Evolutionary conservation across 1,284 basidiomycete species (phyloP).

Genomic region (Omphalotus olearius): DNA sequence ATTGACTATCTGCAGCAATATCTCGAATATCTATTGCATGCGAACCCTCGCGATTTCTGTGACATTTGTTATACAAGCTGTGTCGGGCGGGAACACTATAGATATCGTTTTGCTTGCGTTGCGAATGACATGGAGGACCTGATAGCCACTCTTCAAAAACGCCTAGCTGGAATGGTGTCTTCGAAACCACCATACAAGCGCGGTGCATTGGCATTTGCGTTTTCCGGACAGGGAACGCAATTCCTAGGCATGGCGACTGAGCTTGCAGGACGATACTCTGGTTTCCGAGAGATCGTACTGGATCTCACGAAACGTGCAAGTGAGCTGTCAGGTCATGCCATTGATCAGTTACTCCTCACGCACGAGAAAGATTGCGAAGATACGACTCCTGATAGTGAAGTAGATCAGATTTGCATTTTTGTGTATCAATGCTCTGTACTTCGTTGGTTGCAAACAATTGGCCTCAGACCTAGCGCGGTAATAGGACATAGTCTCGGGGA

Average conservation of each 20-base stretch:
- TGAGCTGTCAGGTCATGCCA: constrained; percentile 22
- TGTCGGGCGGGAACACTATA: constrained; percentile 31
- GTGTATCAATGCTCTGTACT: constrained; percentile 31
- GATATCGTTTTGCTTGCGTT: constrained; percentile 29
- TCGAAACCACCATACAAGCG: constrained; percentile 10
- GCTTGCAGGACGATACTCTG: constrained; percentile 25
- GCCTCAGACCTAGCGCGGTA: constrained; percentile 26
- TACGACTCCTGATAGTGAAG: constrained; percentile 20
- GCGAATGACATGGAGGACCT: constrained; percentile 28
- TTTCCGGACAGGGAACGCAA: constrained; percentile 34
- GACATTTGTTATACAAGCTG: constrained; percentile 32
- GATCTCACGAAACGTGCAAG: constrained; percentile 25
- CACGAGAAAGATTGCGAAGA: constrained; percentile 20
- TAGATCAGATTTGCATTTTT: constrained; percentile 32
- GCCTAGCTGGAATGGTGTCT: constrained; percentile 9
- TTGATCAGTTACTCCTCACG: constrained; percentile 20
- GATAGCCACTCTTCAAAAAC: constrained; percentile 24
- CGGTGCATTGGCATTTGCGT: constrained; percentile 25
- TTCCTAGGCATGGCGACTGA: constrained; percentile 31
- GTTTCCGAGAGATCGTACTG: constrained; percentile 24
- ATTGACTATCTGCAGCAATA: constrained; percentile 26
- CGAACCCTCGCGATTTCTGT: constrained; percentile 22
- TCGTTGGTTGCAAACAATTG: constrained; percentile 26
- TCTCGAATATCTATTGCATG: constrained; percentile 25
- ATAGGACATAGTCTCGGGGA: constrained; percentile 34